A percentile compares a stretch with the other conserved stretches of the same genome.
Conservation (phyloP, 2,329 filamentous ascomycete species). For the Botrytis tulipae region DNA sequence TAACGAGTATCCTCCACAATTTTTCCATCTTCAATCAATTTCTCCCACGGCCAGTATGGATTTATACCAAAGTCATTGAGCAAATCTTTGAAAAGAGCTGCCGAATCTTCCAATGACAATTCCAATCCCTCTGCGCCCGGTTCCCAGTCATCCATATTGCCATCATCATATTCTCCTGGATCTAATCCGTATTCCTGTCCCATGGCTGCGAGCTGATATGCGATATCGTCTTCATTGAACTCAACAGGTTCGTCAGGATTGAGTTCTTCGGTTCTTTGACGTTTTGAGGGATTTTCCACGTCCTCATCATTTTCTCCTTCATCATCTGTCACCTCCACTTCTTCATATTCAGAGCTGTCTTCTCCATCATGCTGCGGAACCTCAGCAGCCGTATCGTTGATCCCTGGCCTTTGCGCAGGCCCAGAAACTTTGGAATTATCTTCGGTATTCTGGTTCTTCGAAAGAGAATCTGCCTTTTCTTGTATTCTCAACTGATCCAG, state of each 20-base stretch:
- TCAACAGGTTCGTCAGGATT: conserved; percentile 57
- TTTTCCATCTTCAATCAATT: conserved; percentile 75
- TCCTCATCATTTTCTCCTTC: conserved; percentile 50
- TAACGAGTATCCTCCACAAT: conserved; percentile 87
- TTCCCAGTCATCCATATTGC: conserved; percentile 59
- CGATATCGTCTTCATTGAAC: conserved; percentile 93
- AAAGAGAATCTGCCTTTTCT: conserved; percentile 48
- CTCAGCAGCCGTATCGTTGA: conserved; percentile 20
- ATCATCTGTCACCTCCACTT: conserved; percentile 45
- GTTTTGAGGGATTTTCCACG: conserved; percentile 50
- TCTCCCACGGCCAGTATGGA: conserved; percentile 91
- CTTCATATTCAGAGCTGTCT: conserved; percentile 71
- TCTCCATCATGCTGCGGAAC: conserved; percentile 43
- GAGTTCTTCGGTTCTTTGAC: conserved; percentile 48
- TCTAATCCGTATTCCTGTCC: conserved; percentile 79
- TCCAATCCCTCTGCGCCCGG: conserved; percentile 69
- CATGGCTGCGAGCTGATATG: conserved; percentile 87
- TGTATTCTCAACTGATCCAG: conserved; percentile 71
- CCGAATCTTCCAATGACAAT: conserved; percentile 73
- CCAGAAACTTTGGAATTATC: conserved; percentile 36
- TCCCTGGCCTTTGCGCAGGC: conserved; percentile 29
- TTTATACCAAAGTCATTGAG: conserved; percentile 79
- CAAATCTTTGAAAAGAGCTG: conserved; percentile 78
- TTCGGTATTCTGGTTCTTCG: conserved; percentile 29
- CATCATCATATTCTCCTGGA: conserved; percentile 72